These are phyloP conservation scores for Claviceps fusiformis DNA, from an alignment of 2,329 filamentous ascomycete species.

Conservation along the genomic window DNA sequence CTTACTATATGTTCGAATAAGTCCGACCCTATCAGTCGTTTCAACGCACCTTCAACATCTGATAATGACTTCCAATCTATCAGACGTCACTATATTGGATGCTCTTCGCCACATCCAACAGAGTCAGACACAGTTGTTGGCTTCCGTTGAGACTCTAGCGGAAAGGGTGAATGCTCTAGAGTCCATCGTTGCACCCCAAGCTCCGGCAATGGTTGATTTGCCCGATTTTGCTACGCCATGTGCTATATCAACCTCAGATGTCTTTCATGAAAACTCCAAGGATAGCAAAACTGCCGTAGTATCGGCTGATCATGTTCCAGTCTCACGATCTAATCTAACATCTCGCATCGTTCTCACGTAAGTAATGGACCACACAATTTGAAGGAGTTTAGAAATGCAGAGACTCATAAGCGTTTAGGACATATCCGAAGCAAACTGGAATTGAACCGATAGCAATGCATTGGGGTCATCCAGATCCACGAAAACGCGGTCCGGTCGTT, in stretches of 20 bases:
- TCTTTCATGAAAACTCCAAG: not conserved
- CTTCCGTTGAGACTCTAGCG: conserved; percentile 26
- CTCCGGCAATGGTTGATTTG: not conserved
- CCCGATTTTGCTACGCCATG: not conserved
- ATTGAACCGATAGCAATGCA: conserved; percentile 81
- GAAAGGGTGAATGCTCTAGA: conserved; percentile 14
- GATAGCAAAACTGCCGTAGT: not conserved
- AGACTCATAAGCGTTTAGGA: conserved; percentile 28
- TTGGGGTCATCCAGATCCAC: conserved; percentile 71
- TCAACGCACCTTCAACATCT: not conserved
- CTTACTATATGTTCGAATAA: not conserved
- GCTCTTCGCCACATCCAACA: conserved; percentile 27
- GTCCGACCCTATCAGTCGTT: no score
- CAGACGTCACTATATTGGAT: conserved; percentile 13
- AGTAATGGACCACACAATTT: conserved; percentile 10
- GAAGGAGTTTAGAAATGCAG: not conserved
- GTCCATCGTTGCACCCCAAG: conserved; percentile 3
- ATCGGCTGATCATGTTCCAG: conserved; percentile 9
- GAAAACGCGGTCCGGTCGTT: conserved; percentile 71
- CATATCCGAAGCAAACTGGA: conserved; percentile 86
- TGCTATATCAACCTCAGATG: not conserved
- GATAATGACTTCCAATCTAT: not conserved
- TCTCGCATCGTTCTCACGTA: conserved; percentile 44
- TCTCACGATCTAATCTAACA: conserved; percentile 32
- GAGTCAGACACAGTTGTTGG: conserved; percentile 26